These are phyloP conservation scores for Trichoderma breve DNA, from an alignment of 2,329 filamentous ascomycete species.

Conservation along the genomic window DNA sequence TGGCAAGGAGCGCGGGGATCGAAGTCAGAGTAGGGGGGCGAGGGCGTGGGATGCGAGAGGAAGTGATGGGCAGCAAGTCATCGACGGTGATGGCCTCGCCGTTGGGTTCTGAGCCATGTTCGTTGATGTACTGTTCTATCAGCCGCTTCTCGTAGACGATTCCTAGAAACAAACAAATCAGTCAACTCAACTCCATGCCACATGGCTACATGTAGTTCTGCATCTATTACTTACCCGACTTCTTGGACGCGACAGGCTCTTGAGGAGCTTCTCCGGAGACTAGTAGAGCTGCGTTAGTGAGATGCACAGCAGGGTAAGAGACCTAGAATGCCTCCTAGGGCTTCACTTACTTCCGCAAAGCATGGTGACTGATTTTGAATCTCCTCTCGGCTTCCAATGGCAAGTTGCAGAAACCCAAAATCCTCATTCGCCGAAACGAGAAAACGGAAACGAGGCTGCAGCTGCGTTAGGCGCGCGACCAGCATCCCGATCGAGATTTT, in stretches of 20 bases:
- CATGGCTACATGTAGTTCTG: too few species aligned
- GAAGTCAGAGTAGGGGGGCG: constrained; percentile 92
- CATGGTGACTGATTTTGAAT: constrained; percentile 39
- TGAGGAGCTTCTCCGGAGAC: constrained; percentile 97
- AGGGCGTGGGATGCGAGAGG: constrained; percentile 78
- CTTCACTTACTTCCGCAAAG: constrained; percentile 46
- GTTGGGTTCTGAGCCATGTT: constrained; percentile 89
- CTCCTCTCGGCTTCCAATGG: constrained; percentile 32
- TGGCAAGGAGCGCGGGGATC: constrained; percentile 87
- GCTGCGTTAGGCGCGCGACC: constrained; percentile 14
- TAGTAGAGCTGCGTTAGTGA: constrained; percentile 46
- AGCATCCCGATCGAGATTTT: constrained; percentile 27
- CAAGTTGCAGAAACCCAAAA: neutral
- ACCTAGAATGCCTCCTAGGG: too few species aligned
- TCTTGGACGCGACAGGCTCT: constrained; percentile 89
- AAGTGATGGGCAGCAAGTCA: constrained; percentile 85
- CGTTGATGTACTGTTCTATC: constrained; percentile 90
- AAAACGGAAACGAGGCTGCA: neutral
- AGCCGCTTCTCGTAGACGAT: constrained; percentile 92
- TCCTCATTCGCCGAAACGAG: neutral
- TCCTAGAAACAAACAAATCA: constrained; percentile 48
- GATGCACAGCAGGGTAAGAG: neutral
- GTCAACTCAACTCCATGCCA: neutral
- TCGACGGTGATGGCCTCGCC: constrained; percentile 79
- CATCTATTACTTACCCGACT: constrained; percentile 67